Base-by-base conservation (phyloP, 441 rosid species). In the Eutrema salsugineum region DNA sequence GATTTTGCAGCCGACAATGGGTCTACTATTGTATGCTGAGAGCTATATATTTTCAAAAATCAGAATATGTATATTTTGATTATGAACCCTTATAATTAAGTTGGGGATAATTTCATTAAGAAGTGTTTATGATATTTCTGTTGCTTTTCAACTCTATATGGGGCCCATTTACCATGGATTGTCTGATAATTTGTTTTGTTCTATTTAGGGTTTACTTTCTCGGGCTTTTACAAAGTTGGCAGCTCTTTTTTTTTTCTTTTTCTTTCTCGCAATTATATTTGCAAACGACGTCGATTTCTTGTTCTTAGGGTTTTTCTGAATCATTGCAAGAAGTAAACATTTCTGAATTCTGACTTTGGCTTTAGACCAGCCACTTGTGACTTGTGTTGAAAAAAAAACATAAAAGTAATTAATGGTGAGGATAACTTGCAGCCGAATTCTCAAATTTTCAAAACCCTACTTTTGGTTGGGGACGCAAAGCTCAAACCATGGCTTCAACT, bases 401-500 rank as follows among this genome's bases (percentile, higher is more conserved):
- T 20, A 30, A 35, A 20, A 15, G 36, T 3, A 3, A 56, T 68
- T 2, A 3, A 56, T 68, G 72, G 20, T 68, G 56, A 68, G 56
- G 33, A 10, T 22, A 32, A 14, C 17, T 2, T 56, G 27, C 47
- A 44, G 36, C 64, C 22, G 47, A 44, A 44, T 68, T 10, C 64
- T 68, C 22, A 44, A 24, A 33, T 33, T 46, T n/a, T 55, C 72
- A 22, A 44, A 56, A 44, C 56, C 64, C 46, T 44, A 56, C 24
- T 56, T 44, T 44, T 10, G 16, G 12, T 44, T 16, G 44, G 27
- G 9, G 56, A 47, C 27, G 22, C 65, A 57, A 9, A 69, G 46
- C 22, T 46, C 66, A 47, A 57, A 38, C 48, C 66, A 28, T 35
- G 57, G 66, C 57, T 46, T 35, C 39, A 69, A 3, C 36, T 69